These are phyloP conservation scores for Tieghemostelium lacteum DNA, from an alignment of 78 protist species.

Conservation along the genomic window DNA sequence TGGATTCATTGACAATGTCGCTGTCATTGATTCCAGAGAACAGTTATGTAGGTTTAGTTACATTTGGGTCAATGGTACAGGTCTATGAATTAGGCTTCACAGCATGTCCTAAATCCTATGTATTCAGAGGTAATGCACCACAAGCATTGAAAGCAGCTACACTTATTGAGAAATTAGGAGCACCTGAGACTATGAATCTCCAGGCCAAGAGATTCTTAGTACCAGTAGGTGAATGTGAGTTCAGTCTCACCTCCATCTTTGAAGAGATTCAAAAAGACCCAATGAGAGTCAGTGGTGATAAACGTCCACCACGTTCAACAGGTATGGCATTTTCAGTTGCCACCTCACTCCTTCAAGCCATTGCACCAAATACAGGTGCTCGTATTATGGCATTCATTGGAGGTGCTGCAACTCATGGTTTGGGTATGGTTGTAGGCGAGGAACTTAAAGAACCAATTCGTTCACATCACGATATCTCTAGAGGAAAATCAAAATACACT, in stretches of 20 bases:
- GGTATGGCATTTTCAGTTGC: slow-evolving; percentile 98
- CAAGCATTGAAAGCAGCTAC: slow-evolving; percentile 28
- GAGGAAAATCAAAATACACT: slow-evolving; percentile 84
- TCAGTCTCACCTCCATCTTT: slow-evolving; percentile 87
- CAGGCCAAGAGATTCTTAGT: slow-evolving; percentile 87
- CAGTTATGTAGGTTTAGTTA: slow-evolving; percentile 95
- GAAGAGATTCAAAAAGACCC: slow-evolving; percentile 95
- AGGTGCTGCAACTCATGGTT: slow-evolving; percentile 97
- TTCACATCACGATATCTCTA: slow-evolving; percentile 90
- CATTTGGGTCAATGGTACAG: slow-evolving; percentile 95
- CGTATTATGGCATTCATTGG: slow-evolving; percentile 94
- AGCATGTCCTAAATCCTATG: slow-evolving; percentile 89
- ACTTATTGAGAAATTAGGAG: slow-evolving; percentile 42
- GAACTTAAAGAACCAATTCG: slow-evolving; percentile 92
- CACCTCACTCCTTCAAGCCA: slow-evolving; percentile 82
- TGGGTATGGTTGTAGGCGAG: slow-evolving; percentile 88
- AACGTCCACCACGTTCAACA: slow-evolving; percentile 91
- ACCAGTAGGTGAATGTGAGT: slow-evolving; percentile 92
- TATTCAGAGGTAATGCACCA: slow-evolving; percentile 92
- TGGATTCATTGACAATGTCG: slow-evolving; percentile 90
- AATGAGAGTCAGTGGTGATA: slow-evolving; percentile 90
- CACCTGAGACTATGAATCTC: slow-evolving; percentile 49
- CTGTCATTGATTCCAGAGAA: slow-evolving; percentile 92
- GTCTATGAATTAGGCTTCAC: slow-evolving; percentile 91
- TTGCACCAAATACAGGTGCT: slow-evolving; percentile 89